Conservation (phyloP, 1,284 basidiomycete species). For the Apiotrichum laibachii region DNA sequence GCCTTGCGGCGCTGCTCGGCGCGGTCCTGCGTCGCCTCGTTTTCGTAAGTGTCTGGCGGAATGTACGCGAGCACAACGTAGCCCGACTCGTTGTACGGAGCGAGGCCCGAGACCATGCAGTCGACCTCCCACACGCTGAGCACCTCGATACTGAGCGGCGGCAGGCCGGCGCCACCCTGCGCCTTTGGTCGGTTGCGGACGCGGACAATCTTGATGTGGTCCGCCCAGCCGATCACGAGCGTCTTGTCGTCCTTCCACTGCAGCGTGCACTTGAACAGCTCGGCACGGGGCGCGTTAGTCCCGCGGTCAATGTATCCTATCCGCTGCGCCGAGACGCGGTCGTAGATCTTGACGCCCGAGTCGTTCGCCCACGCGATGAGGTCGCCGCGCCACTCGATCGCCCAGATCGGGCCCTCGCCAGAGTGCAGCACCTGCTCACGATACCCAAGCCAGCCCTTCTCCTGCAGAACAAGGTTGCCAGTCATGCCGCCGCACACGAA, state of each 20-base stretch:
- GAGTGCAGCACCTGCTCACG: conserved; percentile 82
- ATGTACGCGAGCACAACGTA: conserved; percentile 81
- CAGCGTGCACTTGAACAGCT: conserved; percentile 87
- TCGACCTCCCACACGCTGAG: conserved; percentile 90
- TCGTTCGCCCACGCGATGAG: conserved; percentile 98
- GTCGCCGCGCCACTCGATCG: conserved; percentile 76
- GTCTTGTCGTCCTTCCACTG: conserved; percentile 89
- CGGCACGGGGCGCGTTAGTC: conserved; percentile 76
- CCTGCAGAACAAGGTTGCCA: conserved; percentile 77
- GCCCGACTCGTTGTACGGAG: conserved; percentile 64
- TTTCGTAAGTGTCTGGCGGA: conserved; percentile 49
- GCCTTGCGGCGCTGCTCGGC: conserved; percentile 71
- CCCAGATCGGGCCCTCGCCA: conserved; percentile 94
- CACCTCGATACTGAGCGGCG: conserved; percentile 65
- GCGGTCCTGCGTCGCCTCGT: conserved; percentile 70
- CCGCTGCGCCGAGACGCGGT: conserved; percentile 71
- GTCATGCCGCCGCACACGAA: conserved; percentile 93
- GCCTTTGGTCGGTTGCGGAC: conserved; percentile 61
- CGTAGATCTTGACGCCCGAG: conserved; percentile 89
- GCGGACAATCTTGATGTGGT: conserved; percentile 86
- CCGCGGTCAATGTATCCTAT: conserved; percentile 87
- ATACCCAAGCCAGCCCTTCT: conserved; percentile 96
- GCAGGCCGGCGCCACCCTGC: conserved; percentile 44
- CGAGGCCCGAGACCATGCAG: conserved; percentile 90
- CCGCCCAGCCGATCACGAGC: conserved; percentile 90